phyloP scores from a whole-genome alignment of 2,329 filamentous ascomycete species.

The Alternaria sp. region DNA sequence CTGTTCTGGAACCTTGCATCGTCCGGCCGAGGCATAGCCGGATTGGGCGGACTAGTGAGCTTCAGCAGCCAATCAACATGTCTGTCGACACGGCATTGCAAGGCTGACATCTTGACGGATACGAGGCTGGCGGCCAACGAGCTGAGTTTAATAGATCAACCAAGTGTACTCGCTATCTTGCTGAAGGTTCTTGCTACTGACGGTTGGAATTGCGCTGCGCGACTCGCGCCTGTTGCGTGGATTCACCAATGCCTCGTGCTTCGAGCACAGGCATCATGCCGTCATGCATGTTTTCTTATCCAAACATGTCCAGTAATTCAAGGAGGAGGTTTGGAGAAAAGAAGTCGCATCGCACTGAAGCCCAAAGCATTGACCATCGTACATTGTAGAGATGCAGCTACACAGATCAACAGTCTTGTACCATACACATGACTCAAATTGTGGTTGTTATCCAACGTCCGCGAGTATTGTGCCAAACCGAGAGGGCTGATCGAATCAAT shows the following conservation, averaged over 20 bases:
- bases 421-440: background rate
- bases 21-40: slow-evolving; percentile 17
- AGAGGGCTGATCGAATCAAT: background rate
- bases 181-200: background rate
- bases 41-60: slow-evolving; percentile 13
- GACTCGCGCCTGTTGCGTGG: background rate
- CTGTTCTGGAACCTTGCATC: slow-evolving; percentile 14
- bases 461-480: background rate
- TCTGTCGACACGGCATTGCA: slow-evolving; percentile 1
- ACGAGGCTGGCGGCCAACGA: background rate
- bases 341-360: background rate
- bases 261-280: slow-evolving; percentile 1
- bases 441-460: background rate
- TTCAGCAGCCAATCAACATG: background rate
- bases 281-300: slow-evolving; percentile 6
- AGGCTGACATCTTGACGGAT: slow-evolving; percentile 2
- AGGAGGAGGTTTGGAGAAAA: background rate
- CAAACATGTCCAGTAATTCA: slow-evolving; percentile 1
- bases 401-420: background rate
- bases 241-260: slow-evolving; percentile 1
- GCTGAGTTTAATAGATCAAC: background rate
- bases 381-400: background rate
- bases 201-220: background rate
- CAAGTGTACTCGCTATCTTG: background rate
- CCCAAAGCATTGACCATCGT: background rate